phyloP scores from a whole-genome alignment of 2,329 filamentous ascomycete species.

The Calonectria henricotiae region DNA sequence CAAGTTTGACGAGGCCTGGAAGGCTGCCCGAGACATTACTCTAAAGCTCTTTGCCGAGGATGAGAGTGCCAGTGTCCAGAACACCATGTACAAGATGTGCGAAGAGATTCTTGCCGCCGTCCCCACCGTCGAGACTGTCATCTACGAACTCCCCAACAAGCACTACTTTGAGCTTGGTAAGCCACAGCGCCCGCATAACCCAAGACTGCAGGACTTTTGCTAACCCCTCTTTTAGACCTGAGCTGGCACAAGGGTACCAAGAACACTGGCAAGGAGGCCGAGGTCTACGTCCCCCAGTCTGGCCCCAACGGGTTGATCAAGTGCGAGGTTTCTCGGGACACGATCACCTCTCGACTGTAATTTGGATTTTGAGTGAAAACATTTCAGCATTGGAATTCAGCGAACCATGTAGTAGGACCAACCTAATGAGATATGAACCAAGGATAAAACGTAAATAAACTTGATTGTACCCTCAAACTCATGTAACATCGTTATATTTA shows the following conservation, averaged over 20 bases:
- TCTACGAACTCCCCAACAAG: slow-evolving; percentile 95
- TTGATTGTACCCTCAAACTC: slow-evolving; percentile 26
- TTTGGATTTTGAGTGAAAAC: slow-evolving; percentile 34
- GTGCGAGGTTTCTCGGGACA: slow-evolving; percentile 82
- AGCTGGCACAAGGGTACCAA: slow-evolving; percentile 97
- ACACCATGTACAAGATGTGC: slow-evolving; percentile 99
- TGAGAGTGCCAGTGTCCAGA: slow-evolving; percentile 92
- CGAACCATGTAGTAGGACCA: slow-evolving; percentile 30
- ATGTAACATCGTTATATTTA: background rate
- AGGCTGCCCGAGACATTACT: slow-evolving; percentile 86
- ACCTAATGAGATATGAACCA: slow-evolving; percentile 44
- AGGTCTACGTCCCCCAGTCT: slow-evolving; percentile 94
- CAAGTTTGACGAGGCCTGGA: slow-evolving; percentile 86
- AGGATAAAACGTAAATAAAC: slow-evolving; percentile 40
- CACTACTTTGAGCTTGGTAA: slow-evolving; percentile 97
- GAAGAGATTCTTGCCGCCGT: slow-evolving; percentile 86
- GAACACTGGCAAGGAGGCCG: slow-evolving; percentile 96
- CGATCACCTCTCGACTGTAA: slow-evolving; percentile 30
- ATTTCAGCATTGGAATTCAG: slow-evolving; percentile 32
- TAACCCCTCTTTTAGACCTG: slow-evolving; percentile 74
- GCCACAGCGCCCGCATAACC: slow-evolving; percentile 54
- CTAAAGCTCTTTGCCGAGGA: slow-evolving; percentile 93
- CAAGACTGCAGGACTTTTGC: slow-evolving; percentile 29
- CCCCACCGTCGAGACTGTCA: slow-evolving; percentile 80
- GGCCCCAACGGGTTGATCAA: slow-evolving; percentile 96